phyloP scores from a whole-genome alignment of 768 basidiomycete genomes.

The Leccinellum luteum region DNA sequence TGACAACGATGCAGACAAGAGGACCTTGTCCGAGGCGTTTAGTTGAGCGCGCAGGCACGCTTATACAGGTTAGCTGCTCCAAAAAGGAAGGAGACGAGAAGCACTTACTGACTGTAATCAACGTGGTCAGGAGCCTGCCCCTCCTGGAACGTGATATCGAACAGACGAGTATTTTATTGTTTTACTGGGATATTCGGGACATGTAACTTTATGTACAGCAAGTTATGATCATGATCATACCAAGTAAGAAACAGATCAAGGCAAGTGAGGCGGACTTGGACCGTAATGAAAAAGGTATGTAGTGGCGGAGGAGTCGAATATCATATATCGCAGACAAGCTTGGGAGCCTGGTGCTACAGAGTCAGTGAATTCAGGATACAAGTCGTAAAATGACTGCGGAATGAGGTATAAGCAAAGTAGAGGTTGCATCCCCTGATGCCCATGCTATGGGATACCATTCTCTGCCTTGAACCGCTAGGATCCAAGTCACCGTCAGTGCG shows the following conservation, averaged over 20 bases:
- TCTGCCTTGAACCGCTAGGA: conserved; percentile 31
- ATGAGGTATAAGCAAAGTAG: not conserved
- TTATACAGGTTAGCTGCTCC: not conserved
- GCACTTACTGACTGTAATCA: too few relatives aligned
- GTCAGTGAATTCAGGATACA: not conserved
- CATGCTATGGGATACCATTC: conserved; percentile 26
- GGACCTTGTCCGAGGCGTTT: not conserved
- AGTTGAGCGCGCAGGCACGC: not conserved
- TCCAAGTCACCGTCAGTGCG: not conserved
- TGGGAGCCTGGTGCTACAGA: not conserved
- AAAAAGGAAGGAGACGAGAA: too few relatives aligned
- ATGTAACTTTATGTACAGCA: not conserved
- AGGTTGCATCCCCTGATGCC: too few relatives aligned
- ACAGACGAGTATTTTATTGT: too few relatives aligned
- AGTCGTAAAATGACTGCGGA: not conserved
- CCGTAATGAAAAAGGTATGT: not conserved
- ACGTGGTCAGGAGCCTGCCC: not conserved
- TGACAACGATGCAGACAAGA: conserved; percentile 1
- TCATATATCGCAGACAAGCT: too few relatives aligned
- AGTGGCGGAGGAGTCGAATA: not conserved
- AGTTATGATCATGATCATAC: not conserved
- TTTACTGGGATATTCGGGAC: not conserved
- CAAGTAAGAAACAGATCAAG: not conserved
- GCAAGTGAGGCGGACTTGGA: not conserved
- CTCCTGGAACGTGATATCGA: not conserved